phyloP scores from a whole-genome alignment of 2,329 filamentous ascomycete species.

The Xylariaceae sp. region DNA sequence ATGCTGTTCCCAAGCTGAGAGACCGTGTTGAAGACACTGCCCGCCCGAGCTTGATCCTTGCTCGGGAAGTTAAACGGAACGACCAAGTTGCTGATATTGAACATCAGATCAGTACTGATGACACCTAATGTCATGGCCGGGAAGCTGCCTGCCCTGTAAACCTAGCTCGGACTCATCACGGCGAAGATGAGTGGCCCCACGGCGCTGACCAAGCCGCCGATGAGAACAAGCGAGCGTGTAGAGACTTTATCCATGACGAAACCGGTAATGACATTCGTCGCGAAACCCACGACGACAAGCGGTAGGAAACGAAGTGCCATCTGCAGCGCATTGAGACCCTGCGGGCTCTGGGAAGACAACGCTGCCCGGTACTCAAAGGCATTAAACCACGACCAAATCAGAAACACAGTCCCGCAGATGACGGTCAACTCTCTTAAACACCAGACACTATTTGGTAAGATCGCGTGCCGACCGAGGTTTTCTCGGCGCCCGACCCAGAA shows the following conservation, averaged over 20 bases:
- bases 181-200: slow-evolving; percentile 42
- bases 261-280: slow-evolving; percentile 43
- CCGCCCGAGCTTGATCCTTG: slow-evolving; percentile 55
- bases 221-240: slow-evolving; percentile 36
- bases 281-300: slow-evolving; percentile 40
- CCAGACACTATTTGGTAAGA: not conserved
- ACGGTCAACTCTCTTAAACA: not conserved
- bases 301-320: slow-evolving; percentile 47
- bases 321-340: slow-evolving; percentile 43
- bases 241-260: slow-evolving; percentile 37
- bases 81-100: slow-evolving; percentile 53
- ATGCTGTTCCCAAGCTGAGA: slow-evolving; percentile 47
- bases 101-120: slow-evolving; percentile 45
- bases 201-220: slow-evolving; percentile 30
- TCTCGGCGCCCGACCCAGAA: slow-evolving; percentile 40
- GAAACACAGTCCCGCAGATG: not conserved
- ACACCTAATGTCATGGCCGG: slow-evolving; percentile 29
- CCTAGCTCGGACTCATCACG: slow-evolving; percentile 39
- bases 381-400: not conserved
- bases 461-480: not conserved
- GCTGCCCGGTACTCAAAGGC: not conserved
- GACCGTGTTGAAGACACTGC: slow-evolving; percentile 58
- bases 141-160: slow-evolving; percentile 42
- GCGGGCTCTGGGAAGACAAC: slow-evolving; percentile 36
- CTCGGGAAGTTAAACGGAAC: slow-evolving; percentile 52